Percentiles rank a stretch among this genome's conserved stretches.
These are phyloP conservation scores for Aspergillus olivimuriae DNA, from an alignment of 495 filamentous ascomycete species.

Conservation along the genomic window DNA sequence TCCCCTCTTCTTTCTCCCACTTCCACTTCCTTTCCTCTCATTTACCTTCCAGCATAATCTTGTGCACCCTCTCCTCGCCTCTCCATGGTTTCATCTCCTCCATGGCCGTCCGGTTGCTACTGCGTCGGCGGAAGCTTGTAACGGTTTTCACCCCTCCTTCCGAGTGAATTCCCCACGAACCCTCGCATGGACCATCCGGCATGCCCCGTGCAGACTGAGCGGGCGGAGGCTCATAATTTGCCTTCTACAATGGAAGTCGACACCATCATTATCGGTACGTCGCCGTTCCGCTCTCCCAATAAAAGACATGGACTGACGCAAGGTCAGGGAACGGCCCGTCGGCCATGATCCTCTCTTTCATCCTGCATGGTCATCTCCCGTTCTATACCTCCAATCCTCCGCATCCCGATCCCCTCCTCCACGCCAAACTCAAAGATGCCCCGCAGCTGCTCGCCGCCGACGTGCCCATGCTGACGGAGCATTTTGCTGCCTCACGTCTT, in stretches of 20 bases:
- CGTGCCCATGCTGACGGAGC: slow-evolving; percentile 45
- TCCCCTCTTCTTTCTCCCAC: too few relatives aligned
- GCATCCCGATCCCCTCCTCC: slow-evolving; percentile 56
- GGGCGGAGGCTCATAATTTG: slow-evolving; percentile 20
- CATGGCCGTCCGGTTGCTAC: slow-evolving; percentile 18
- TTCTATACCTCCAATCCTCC: slow-evolving; percentile 46
- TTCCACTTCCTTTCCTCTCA: slow-evolving; percentile 1
- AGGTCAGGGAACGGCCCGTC: slow-evolving; percentile 61
- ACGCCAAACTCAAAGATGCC: slow-evolving; percentile 43
- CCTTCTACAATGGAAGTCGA: slow-evolving; percentile 42
- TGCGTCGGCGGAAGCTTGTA: slow-evolving; percentile 18
- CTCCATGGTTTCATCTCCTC: slow-evolving; percentile 6
- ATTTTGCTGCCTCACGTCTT: slow-evolving; percentile 55
- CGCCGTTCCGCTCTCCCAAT: slow-evolving; percentile 14
- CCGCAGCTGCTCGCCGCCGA: slow-evolving; percentile 43
- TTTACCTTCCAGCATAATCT: too few relatives aligned
- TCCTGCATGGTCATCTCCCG: slow-evolving; percentile 60
- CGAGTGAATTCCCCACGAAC: slow-evolving; percentile 1
- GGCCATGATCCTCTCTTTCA: slow-evolving; percentile 60
- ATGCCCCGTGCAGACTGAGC: slow-evolving; percentile 32
- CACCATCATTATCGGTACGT: slow-evolving; percentile 45
- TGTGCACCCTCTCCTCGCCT: slow-evolving; percentile 5
- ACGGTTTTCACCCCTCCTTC: slow-evolving; percentile 10
- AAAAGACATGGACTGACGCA: too few relatives aligned
- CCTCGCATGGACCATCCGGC: slow-evolving; percentile 21